Percentiles rank a stretch among this genome's conserved stretches.
These are phyloP conservation scores for Citrullus colocynthis DNA, from an alignment of 306 rosid genomes.

Conservation along the genomic window DNA sequence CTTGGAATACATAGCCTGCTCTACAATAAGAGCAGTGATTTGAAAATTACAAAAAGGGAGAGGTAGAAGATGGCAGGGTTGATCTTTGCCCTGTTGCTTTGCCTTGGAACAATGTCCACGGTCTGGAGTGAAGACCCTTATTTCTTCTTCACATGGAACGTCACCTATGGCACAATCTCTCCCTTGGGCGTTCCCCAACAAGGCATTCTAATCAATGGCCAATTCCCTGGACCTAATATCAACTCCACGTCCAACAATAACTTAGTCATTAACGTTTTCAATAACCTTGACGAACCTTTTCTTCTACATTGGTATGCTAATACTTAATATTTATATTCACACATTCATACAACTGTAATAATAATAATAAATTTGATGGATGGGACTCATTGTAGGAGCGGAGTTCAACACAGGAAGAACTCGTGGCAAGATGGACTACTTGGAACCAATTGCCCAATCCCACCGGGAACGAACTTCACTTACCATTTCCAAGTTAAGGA, in stretches of 20 bases:
- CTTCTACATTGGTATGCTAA: slow-evolving; percentile 33
- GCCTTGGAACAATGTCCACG: slow-evolving; percentile 18
- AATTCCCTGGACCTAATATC: slow-evolving; percentile 74
- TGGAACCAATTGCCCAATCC: no score
- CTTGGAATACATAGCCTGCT: background rate
- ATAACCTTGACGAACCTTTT: slow-evolving; percentile 72
- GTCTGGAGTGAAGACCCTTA: slow-evolving; percentile 54
- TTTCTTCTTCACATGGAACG: slow-evolving; percentile 50
- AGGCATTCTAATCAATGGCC: slow-evolving; percentile 63
- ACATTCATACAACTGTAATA: no score
- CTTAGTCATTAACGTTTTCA: slow-evolving; percentile 42
- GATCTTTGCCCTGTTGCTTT: slow-evolving; percentile 10
- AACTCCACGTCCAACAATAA: slow-evolving; percentile 75
- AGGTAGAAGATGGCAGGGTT: background rate
- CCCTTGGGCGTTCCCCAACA: slow-evolving; percentile 76
- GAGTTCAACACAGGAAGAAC: no score
- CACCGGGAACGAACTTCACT: background rate
- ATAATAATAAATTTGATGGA: no score
- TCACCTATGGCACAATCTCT: slow-evolving; percentile 61
- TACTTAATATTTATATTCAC: no score
- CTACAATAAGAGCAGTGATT: background rate
- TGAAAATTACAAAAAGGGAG: no score
- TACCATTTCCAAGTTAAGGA: background rate
- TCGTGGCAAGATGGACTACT: no score
- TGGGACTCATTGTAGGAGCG: no score